These are phyloP conservation scores for Hyaloscypha variabilis DNA, from an alignment of 495 filamentous ascomycete genomes.

Conservation along the genomic window DNA sequence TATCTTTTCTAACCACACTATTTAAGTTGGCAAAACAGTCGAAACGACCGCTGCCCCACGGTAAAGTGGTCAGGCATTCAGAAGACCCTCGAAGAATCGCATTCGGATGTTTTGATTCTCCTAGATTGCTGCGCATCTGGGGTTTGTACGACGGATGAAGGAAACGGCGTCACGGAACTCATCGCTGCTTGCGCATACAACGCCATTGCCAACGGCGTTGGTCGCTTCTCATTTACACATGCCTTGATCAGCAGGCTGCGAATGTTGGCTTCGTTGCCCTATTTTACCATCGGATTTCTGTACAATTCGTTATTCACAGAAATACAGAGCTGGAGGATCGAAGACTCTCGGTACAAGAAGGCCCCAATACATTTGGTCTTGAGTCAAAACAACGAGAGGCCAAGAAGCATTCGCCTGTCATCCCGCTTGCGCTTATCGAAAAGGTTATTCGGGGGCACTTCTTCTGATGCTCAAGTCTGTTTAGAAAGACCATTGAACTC, in stretches of 20 bases:
- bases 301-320: constrained; percentile 2
- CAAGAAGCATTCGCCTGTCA: neutral
- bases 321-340: constrained; percentile 3
- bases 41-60: neutral
- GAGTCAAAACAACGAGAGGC: neutral
- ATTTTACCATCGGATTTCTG: neutral
- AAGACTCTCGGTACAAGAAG: neutral
- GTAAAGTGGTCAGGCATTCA: constrained; percentile 10
- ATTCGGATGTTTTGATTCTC: constrained; percentile 5
- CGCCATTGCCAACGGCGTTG: neutral
- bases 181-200: constrained; percentile 8
- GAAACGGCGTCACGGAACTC: constrained; percentile 5
- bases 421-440: neutral
- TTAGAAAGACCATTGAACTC: neutral
- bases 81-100: constrained; percentile 1
- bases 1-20: no score
- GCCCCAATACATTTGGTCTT: neutral
- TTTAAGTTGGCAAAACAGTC: neutral
- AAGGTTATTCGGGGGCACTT: no score
- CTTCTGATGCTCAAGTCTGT: neutral
- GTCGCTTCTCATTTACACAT: neutral
- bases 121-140: constrained; percentile 8
- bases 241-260: neutral
- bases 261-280: neutral
- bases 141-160: neutral